These are phyloP conservation scores for Chimonanthus salicifolius DNA, from an alignment of 164 flowering plant genomes.

Conservation along the genomic window DNA sequence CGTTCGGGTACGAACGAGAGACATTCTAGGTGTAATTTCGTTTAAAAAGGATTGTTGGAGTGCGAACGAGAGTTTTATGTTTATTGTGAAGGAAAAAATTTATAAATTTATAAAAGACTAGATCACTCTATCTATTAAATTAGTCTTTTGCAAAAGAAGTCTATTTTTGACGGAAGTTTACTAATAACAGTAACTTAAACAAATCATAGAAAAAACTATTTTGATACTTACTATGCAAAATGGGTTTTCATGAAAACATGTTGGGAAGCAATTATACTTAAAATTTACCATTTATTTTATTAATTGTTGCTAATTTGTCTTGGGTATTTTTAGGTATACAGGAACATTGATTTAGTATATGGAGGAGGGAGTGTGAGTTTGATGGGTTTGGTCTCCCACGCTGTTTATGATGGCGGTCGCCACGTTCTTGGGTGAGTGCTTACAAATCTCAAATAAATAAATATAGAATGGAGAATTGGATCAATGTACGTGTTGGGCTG, in stretches of 20 bases:
- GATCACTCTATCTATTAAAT: too few relatives aligned
- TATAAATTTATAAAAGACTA: too few relatives aligned
- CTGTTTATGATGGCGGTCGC: slow-evolving; percentile 77
- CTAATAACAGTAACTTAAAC: too few relatives aligned
- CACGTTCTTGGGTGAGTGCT: slow-evolving; percentile 64
- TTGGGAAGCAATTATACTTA: not conserved
- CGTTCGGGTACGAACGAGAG: too few relatives aligned
- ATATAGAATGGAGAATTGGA: not conserved
- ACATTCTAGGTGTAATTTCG: too few relatives aligned
- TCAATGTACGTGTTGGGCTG: not conserved
- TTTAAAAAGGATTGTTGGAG: too few relatives aligned
- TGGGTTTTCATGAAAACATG: not conserved
- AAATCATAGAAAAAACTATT: not conserved
- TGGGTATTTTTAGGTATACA: slow-evolving; percentile 16
- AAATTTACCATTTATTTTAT: slow-evolving; percentile 1
- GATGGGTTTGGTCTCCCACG: slow-evolving; percentile 23
- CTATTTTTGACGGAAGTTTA: too few relatives aligned
- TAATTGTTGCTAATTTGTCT: slow-evolving; percentile 8
- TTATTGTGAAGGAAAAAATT: too few relatives aligned
- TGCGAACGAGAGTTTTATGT: too few relatives aligned
- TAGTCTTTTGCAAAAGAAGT: too few relatives aligned
- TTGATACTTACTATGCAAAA: not conserved
- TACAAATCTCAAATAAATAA: not conserved
- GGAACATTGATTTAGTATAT: slow-evolving; percentile 67
- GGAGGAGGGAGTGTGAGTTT: slow-evolving; percentile 75